Conservation (phyloP, 768 basidiomycete genomes). For the Tubosaeta sp. region DNA sequence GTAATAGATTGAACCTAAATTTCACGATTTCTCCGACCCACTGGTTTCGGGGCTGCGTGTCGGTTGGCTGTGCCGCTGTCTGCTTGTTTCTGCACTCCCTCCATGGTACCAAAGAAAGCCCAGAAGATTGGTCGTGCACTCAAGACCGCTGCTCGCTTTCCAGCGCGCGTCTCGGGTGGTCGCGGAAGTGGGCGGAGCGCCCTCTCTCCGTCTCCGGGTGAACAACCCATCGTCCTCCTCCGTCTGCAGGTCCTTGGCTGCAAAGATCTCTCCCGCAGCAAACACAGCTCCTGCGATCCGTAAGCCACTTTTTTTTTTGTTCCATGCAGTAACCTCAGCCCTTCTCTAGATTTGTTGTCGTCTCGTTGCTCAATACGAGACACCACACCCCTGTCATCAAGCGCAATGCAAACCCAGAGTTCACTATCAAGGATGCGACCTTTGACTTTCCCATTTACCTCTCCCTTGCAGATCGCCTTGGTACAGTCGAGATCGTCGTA, state of each 20-base stretch:
- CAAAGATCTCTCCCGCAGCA: slow-evolving; percentile 59
- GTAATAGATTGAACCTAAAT: background rate
- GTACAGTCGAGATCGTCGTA: slow-evolving; percentile 76
- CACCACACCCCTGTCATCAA: slow-evolving; percentile 75
- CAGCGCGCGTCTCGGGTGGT: slow-evolving; percentile 42
- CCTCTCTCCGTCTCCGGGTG: slow-evolving; percentile 50
- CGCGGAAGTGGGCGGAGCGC: slow-evolving; percentile 35
- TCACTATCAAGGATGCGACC: slow-evolving; percentile 64
- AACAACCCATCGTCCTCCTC: slow-evolving; percentile 62
- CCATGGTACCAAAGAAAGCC: slow-evolving; percentile 37
- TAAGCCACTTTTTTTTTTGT: slow-evolving; percentile 37
- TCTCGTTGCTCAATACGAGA: slow-evolving; percentile 53
- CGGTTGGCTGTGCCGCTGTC: slow-evolving; percentile 10
- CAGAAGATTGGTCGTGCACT: slow-evolving; percentile 57
- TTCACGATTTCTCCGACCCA: background rate
- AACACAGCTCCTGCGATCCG: slow-evolving; percentile 73
- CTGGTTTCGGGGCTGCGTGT: slow-evolving; percentile 9
- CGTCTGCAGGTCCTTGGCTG: slow-evolving; percentile 68
- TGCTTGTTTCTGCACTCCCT: background rate
- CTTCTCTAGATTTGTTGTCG: slow-evolving; percentile 53
- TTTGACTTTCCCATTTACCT: slow-evolving; percentile 88
- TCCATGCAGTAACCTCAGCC: background rate
- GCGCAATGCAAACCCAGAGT: slow-evolving; percentile 66
- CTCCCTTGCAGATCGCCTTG: slow-evolving; percentile 66
- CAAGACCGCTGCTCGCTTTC: slow-evolving; percentile 54